These are phyloP conservation scores for Hortiboletus flavorubellus DNA, from an alignment of 768 basidiomycete genomes.

Conservation along the genomic window DNA sequence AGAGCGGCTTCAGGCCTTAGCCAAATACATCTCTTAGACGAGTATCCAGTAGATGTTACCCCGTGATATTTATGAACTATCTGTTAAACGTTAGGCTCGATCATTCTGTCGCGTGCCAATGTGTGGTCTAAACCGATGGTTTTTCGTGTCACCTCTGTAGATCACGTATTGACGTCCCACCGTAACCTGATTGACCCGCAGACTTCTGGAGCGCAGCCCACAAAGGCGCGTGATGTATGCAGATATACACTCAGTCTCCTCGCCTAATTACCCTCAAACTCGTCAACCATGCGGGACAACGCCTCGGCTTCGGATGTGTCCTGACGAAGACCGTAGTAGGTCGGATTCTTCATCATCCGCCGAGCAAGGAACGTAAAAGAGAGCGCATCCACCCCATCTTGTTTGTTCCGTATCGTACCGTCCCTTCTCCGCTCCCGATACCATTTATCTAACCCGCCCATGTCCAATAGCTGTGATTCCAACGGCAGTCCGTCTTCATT, in stretches of 20 bases:
- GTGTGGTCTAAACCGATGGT: neutral
- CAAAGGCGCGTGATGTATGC: neutral
- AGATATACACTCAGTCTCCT: neutral
- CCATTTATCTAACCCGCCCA: constrained; percentile 47
- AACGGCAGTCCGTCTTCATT: constrained; percentile 79
- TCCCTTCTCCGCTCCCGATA: constrained; percentile 37
- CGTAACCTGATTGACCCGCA: too few relatives aligned
- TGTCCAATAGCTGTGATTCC: constrained; percentile 72
- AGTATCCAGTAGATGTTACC: neutral
- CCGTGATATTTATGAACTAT: neutral
- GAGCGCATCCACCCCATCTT: constrained; percentile 71
- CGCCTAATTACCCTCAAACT: constrained; percentile 24
- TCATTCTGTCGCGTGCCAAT: neutral
- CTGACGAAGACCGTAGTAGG: constrained; percentile 67
- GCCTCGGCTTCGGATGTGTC: constrained; percentile 44
- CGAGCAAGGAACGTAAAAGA: constrained; percentile 79
- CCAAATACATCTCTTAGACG: constrained; percentile 50
- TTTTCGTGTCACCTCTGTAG: neutral
- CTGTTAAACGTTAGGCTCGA: neutral
- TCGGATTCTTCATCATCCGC: constrained; percentile 74
- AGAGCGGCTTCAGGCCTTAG: constrained; percentile 72
- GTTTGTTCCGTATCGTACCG: constrained; percentile 46
- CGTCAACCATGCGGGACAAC: constrained; percentile 71
- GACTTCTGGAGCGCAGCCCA: too few relatives aligned
- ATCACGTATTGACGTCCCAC: too few relatives aligned